Percentiles rank a stretch among this genome's conserved stretches.
These are phyloP conservation scores for Salicornia ramosissima DNA, from an alignment of 148 eudicot genomes.

Conservation along the genomic window DNA sequence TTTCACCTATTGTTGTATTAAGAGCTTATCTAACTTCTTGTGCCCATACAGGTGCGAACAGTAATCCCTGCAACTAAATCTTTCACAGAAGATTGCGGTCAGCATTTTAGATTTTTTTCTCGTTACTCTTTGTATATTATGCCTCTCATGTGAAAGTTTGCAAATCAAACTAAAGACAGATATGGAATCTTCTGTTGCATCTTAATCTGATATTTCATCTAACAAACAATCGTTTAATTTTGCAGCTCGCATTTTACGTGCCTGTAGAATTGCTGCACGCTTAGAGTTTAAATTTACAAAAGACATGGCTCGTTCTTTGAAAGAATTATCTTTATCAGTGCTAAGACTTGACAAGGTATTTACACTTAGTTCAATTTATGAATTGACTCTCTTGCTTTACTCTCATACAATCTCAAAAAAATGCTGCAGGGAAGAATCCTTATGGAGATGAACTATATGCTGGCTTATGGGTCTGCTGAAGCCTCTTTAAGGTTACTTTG, in stretches of 20 bases:
- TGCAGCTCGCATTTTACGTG: slow-evolving; percentile 33
- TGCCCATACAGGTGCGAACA: slow-evolving; percentile 24
- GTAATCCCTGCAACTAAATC: slow-evolving; percentile 27
- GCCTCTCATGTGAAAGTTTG: background rate
- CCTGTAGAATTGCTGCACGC: slow-evolving; percentile 33
- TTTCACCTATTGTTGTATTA: background rate
- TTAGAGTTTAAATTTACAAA: slow-evolving; percentile 27
- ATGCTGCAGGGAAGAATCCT: slow-evolving; percentile 31
- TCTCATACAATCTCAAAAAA: background rate
- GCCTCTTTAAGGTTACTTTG: slow-evolving; percentile 32
- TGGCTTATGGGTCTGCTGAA: slow-evolving; percentile 35
- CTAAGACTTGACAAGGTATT: slow-evolving; percentile 29
- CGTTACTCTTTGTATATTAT: background rate
- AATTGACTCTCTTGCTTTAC: slow-evolving; percentile 2
- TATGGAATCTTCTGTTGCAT: background rate
- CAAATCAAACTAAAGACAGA: background rate
- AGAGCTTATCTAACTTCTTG: background rate
- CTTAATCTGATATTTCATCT: slow-evolving; percentile 8
- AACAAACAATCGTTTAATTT: slow-evolving; percentile 4
- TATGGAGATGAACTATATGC: slow-evolving; percentile 34
- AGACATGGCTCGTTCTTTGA: slow-evolving; percentile 27
- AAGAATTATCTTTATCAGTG: slow-evolving; percentile 26
- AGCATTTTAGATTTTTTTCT: background rate
- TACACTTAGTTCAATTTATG: background rate
- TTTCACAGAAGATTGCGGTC: slow-evolving; percentile 32